Evolutionary conservation across 257 asterid species (phyloP).

Genomic region (Gentiana straminea): DNA sequence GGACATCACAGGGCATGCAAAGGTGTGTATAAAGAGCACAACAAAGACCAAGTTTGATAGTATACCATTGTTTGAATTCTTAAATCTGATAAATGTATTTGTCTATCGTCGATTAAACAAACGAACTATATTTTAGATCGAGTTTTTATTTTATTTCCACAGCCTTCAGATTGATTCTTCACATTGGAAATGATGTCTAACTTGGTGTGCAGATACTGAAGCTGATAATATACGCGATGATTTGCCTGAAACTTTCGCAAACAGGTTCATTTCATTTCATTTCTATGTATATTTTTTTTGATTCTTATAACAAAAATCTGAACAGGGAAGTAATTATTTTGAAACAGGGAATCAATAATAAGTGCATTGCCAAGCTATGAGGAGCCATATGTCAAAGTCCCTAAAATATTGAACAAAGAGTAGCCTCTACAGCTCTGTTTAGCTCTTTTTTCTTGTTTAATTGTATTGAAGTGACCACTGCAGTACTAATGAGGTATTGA

Average conservation of each 20-base stretch:
- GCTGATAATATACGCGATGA: slow-evolving; percentile 46
- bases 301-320: background rate
- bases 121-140: too few species aligned
- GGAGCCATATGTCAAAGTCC: slow-evolving; percentile 76
- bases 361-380: slow-evolving; percentile 59
- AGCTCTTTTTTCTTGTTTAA: too few species aligned
- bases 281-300: background rate
- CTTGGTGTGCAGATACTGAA: slow-evolving; percentile 40
- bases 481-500: too few species aligned
- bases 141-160: too few species aligned
- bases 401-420: slow-evolving; percentile 72
- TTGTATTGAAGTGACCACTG: too few species aligned
- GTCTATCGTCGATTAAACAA: too few species aligned
- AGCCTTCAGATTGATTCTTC: too few species aligned
- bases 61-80: too few species aligned
- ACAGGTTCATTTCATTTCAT: slow-evolving; percentile 42
- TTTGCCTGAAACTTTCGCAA: slow-evolving; percentile 41
- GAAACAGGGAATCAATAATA: slow-evolving; percentile 52
- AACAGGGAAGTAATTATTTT: background rate
- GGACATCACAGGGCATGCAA: too few species aligned
- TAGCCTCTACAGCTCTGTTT: slow-evolving; percentile 2
- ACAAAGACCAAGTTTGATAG: too few species aligned
- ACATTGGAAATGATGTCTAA: background rate
- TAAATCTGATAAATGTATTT: too few species aligned
- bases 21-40: too few species aligned